These are phyloP conservation scores for Penicillium sp. DNA, from an alignment of 2,329 filamentous ascomycete genomes.

Conservation along the genomic window DNA sequence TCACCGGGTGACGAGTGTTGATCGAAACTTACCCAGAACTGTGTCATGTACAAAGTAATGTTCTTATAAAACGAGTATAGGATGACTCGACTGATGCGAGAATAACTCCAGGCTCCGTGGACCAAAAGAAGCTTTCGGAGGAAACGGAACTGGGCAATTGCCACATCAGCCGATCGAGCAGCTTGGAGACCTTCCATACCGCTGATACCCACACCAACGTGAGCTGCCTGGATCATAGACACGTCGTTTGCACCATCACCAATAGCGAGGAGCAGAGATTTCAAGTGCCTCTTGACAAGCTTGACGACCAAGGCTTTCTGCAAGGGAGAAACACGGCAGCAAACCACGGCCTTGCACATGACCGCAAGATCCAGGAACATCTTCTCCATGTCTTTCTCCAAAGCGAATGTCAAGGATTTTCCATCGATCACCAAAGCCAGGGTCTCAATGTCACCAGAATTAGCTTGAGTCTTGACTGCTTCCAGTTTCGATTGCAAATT, in stretches of 20 bases:
- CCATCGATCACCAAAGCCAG: constrained; percentile 94
- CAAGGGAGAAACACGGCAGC: constrained; percentile 91
- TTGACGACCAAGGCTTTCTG: constrained; percentile 98
- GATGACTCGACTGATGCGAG: constrained; percentile 94
- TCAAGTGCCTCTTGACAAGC: constrained; percentile 91
- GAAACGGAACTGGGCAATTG: constrained; percentile 94
- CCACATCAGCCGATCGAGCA: constrained; percentile 90
- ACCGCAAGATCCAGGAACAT: constrained; percentile 89
- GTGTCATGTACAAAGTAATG: constrained; percentile 96
- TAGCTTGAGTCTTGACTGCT: constrained; percentile 80
- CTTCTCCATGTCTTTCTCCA: constrained; percentile 93
- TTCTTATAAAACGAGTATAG: constrained; percentile 99
- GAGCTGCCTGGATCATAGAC: constrained; percentile 99
- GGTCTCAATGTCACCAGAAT: constrained; percentile 66
- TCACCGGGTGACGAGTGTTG: neutral
- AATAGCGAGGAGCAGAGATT: constrained; percentile 90
- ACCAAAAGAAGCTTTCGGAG: constrained; percentile 91
- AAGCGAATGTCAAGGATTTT: constrained; percentile 87
- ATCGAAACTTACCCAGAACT: constrained; percentile 79
- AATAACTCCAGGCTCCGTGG: constrained; percentile 96
- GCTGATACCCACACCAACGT: constrained; percentile 96
- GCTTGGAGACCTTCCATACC: constrained; percentile 96
- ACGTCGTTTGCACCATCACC: constrained; percentile 98
- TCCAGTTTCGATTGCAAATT: constrained; percentile 93
- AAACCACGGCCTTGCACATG: constrained; percentile 98